Percentiles rank a stretch among this genome's conserved stretches.
These are phyloP conservation scores for Oemleria cerasiformis DNA, from an alignment of 306 rosid genomes.

Conservation along the genomic window DNA sequence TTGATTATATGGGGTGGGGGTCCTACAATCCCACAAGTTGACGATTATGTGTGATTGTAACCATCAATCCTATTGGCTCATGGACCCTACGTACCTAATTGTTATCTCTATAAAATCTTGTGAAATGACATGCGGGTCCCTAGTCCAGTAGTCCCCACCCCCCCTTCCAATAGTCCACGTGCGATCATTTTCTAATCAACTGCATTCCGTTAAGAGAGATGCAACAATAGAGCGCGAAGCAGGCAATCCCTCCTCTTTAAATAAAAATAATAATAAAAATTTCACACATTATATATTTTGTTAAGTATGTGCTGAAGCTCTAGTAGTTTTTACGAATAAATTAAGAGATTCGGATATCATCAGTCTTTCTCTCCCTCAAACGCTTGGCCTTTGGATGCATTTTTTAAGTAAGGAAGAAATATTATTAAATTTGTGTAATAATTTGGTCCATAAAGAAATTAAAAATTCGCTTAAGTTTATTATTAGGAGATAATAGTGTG, in stretches of 20 bases:
- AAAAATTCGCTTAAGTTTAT: background rate
- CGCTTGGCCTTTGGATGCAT: background rate
- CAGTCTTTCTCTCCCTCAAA: background rate
- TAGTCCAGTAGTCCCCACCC: background rate
- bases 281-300: too few species aligned
- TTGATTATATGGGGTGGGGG: background rate
- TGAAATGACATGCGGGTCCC: slow-evolving; percentile 14
- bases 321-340: slow-evolving; percentile 14
- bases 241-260: background rate
- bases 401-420: background rate
- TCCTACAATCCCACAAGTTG: background rate
- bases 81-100: background rate
- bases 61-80: background rate
- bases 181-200: background rate
- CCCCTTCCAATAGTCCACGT: background rate
- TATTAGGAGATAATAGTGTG: background rate
- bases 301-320: background rate
- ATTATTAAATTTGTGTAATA: background rate
- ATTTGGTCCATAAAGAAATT: background rate
- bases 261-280: too few species aligned
- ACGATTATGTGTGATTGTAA: background rate
- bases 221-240: background rate
- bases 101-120: slow-evolving; percentile 16
- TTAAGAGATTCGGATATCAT: slow-evolving; percentile 19
- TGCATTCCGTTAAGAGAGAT: background rate